Percentiles rank a stretch among this genome's conserved stretches.
These are phyloP conservation scores for Paecilomyces niveus DNA, from an alignment of 2,329 filamentous ascomycete genomes.

Conservation along the genomic window DNA sequence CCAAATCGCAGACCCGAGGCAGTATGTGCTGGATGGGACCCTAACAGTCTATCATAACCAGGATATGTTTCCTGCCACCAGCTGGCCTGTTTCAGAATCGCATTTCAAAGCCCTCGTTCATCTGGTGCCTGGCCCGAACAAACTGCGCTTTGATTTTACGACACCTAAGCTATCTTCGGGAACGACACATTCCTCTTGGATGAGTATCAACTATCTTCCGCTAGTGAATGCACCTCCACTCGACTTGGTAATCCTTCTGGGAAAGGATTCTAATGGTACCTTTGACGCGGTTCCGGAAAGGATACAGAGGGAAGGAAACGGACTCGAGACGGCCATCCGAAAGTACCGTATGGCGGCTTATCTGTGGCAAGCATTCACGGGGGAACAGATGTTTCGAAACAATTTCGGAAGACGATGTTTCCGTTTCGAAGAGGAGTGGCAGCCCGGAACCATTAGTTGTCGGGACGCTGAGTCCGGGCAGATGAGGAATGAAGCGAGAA, in stretches of 20 bases:
- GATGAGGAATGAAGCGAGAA: slow-evolving; percentile 83
- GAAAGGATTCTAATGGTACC: slow-evolving; percentile 76
- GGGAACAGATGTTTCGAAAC: slow-evolving; percentile 91
- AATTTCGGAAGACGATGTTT: slow-evolving; percentile 80
- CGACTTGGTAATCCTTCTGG: slow-evolving; percentile 81
- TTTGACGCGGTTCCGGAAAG: slow-evolving; percentile 77
- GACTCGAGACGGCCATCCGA: slow-evolving; percentile 67
- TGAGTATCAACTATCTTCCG: slow-evolving; percentile 81
- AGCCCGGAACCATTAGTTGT: slow-evolving; percentile 68
- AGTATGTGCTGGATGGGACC: slow-evolving; percentile 66
- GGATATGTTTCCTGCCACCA: slow-evolving; percentile 72
- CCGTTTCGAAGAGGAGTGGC: slow-evolving; percentile 93
- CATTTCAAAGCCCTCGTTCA: slow-evolving; percentile 90
- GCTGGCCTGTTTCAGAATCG: slow-evolving; percentile 82
- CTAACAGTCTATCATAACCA: slow-evolving; percentile 75
- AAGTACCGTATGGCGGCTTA: slow-evolving; percentile 96
- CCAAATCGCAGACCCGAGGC: slow-evolving; percentile 65
- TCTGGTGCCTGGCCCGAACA: slow-evolving; percentile 85
- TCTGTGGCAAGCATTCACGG: slow-evolving; percentile 94
- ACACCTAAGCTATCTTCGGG: slow-evolving; percentile 69
- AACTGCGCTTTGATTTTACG: slow-evolving; percentile 77
- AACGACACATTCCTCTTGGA: slow-evolving; percentile 67
- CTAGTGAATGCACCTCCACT: slow-evolving; percentile 71
- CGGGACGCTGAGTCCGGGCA: slow-evolving; percentile 63
- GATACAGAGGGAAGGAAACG: slow-evolving; percentile 72